Percentiles rank a stretch among this genome's conserved stretches.
Evolutionary conservation across 352 stramenopile species (phyloP).

Genomic region (Globisporangium camurandrum): DNA sequence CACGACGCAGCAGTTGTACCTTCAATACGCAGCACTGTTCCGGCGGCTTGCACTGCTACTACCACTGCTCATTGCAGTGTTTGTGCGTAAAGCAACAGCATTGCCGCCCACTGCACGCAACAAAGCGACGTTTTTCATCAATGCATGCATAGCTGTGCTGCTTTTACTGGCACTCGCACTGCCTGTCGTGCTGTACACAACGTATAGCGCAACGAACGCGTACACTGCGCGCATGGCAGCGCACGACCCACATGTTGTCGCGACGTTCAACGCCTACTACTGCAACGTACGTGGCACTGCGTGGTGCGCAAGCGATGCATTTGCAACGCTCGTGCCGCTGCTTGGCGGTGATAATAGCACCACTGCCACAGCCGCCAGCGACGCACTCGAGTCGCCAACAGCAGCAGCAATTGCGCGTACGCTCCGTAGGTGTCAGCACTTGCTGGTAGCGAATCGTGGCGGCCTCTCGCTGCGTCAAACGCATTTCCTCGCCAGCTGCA

Average conservation of each 20-base stretch:
- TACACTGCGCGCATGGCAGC: background rate
- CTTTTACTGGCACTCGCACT: background rate
- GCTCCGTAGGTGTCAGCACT: slow-evolving; percentile 1
- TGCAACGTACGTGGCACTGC: background rate
- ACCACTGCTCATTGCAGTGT: background rate
- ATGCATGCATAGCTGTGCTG: background rate
- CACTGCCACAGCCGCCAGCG: too few relatives aligned
- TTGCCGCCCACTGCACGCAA: background rate
- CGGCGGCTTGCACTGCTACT: background rate
- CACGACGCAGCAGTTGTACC: slow-evolving; percentile 1
- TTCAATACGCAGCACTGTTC: background rate
- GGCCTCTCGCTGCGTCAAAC: background rate
- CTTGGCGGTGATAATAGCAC: background rate
- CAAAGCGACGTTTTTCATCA: background rate
- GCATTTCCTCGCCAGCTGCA: slow-evolving; percentile 1
- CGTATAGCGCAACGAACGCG: background rate
- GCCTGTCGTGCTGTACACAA: background rate
- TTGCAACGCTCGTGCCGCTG: background rate
- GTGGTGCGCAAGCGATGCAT: background rate
- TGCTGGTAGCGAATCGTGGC: slow-evolving; percentile 2
- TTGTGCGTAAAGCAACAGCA: background rate
- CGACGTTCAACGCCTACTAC: slow-evolving; percentile 5
- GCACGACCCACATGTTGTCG: background rate
- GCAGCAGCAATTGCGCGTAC: background rate
- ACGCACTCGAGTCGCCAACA: too few relatives aligned